Evolutionary conservation across 2,329 filamentous ascomycete genomes (phyloP).

Genomic region (Neonectria faginata): DNA sequence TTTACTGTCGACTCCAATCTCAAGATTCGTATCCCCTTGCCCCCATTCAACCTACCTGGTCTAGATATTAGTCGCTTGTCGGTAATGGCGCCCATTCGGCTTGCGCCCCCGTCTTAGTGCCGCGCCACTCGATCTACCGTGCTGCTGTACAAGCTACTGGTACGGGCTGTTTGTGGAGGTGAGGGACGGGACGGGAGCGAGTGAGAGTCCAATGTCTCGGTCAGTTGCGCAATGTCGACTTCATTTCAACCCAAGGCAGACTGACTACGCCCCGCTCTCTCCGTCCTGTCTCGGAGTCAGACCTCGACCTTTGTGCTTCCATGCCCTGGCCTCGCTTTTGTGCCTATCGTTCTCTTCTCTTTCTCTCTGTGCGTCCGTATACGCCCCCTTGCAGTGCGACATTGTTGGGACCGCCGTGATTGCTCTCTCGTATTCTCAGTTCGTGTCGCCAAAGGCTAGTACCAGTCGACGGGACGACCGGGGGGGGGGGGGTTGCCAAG

Average conservation of each 20-base stretch:
- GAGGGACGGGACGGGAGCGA: neutral
- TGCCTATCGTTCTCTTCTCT: neutral
- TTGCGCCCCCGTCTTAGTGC: slow-evolving; percentile 3
- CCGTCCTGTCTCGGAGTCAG: neutral
- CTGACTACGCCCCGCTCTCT: neutral
- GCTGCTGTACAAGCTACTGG: neutral
- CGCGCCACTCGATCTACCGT: neutral
- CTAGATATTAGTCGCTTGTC: neutral
- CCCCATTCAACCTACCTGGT: neutral
- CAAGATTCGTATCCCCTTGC: neutral
- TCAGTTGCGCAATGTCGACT: slow-evolving; percentile 8
- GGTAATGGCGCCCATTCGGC: neutral
- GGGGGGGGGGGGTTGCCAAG: slow-evolving; percentile 13
- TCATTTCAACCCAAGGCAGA: neutral
- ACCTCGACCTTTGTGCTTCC: neutral
- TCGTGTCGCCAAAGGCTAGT: slow-evolving; percentile 1
- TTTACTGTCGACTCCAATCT: neutral
- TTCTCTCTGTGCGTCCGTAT: neutral
- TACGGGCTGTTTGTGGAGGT: neutral
- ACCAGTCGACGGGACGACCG: slow-evolving; percentile 14
- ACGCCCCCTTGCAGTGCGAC: slow-evolving; percentile 9
- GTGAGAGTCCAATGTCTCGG: neutral
- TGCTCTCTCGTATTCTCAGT: slow-evolving; percentile 22
- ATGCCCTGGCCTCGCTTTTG: neutral
- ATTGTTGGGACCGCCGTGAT: slow-evolving; percentile 6